Percentiles rank a stretch among this genome's conserved stretches.
phyloP scores from a whole-genome alignment of 148 eudicot genomes.

The Amaranthus cruentus region DNA sequence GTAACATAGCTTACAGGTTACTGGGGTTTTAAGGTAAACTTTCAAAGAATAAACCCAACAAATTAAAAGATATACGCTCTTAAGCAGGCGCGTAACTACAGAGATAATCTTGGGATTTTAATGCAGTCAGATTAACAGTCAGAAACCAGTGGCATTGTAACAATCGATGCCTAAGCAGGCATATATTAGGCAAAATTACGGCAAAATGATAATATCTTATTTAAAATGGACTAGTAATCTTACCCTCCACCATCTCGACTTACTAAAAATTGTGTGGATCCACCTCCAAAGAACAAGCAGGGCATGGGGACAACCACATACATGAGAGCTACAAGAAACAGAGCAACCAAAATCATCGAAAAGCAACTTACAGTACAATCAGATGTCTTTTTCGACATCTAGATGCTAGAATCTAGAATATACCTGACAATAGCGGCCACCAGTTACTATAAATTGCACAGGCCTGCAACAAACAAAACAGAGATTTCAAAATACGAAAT shows the following conservation, averaged over 20 bases:
- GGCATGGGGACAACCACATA: constrained; percentile 97
- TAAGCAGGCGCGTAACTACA: too few species aligned
- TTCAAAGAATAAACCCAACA: not conserved
- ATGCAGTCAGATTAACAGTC: too few species aligned
- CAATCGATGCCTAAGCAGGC: not conserved
- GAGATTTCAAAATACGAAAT: not conserved
- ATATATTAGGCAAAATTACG: not conserved
- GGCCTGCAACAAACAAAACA: constrained; percentile 53
- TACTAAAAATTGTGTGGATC: constrained; percentile 78
- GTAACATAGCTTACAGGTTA: not conserved
- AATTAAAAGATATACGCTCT: not conserved
- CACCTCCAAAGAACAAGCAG: constrained; percentile 96
- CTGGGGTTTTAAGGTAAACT: not conserved
- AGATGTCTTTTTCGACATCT: not conserved
- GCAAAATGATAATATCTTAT: not conserved
- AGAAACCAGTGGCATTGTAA: not conserved
- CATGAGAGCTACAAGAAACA: constrained; percentile 76
- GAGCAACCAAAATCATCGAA: constrained; percentile 8
- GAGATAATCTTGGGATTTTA: too few species aligned
- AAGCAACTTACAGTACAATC: constrained; percentile 5
- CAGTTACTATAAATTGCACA: constrained; percentile 91
- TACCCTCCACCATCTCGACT: constrained; percentile 99
- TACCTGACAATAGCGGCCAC: constrained; percentile 99
- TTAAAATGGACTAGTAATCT: constrained; percentile 23
- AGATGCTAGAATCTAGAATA: constrained; percentile 11